A percentile compares a stretch with the other conserved stretches of the same genome.
Conservation (phyloP, 495 filamentous ascomycete species). For the Xylaria grammica region DNA sequence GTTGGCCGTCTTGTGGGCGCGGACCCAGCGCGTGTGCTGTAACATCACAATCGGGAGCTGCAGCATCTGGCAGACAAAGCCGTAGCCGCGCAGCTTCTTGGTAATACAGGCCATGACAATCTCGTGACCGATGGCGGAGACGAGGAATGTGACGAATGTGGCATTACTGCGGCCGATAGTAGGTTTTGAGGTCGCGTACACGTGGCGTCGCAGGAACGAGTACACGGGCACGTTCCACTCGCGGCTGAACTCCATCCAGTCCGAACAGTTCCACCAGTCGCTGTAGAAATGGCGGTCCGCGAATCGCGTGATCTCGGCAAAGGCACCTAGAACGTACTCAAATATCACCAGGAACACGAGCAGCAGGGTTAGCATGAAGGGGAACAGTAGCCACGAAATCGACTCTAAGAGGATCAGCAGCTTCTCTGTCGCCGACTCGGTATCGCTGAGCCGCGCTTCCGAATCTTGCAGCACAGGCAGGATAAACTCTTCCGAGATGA, state of each 20-base stretch:
- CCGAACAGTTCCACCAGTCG: constrained; percentile 92
- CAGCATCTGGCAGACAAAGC: constrained; percentile 92
- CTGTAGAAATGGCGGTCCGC: constrained; percentile 95
- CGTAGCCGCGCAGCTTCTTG: constrained; percentile 93
- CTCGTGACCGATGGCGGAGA: constrained; percentile 88
- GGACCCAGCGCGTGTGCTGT: constrained; percentile 78
- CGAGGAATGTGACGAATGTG: constrained; percentile 89
- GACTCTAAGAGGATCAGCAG: constrained; percentile 84
- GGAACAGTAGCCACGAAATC: constrained; percentile 92
- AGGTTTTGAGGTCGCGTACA: constrained; percentile 79
- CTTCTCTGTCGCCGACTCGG: constrained; percentile 65
- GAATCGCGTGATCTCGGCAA: constrained; percentile 92
- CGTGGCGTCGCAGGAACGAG: constrained; percentile 92
- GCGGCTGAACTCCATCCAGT: constrained; percentile 94
- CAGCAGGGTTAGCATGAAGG: constrained; percentile 95
- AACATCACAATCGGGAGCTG: constrained; percentile 93
- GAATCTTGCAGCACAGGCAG: constrained; percentile 86
- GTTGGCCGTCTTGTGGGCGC: constrained; percentile 76
- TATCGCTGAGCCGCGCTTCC: constrained; percentile 63
- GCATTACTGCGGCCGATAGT: constrained; percentile 79
- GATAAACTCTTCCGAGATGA: constrained; percentile 95
- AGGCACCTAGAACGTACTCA: constrained; percentile 93
- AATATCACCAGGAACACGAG: constrained; percentile 97
- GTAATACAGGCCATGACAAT: constrained; percentile 98
- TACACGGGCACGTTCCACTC: constrained; percentile 99